Evolutionary conservation across 306 rosid species (phyloP).

Genomic region (Begonia masoniana): DNA sequence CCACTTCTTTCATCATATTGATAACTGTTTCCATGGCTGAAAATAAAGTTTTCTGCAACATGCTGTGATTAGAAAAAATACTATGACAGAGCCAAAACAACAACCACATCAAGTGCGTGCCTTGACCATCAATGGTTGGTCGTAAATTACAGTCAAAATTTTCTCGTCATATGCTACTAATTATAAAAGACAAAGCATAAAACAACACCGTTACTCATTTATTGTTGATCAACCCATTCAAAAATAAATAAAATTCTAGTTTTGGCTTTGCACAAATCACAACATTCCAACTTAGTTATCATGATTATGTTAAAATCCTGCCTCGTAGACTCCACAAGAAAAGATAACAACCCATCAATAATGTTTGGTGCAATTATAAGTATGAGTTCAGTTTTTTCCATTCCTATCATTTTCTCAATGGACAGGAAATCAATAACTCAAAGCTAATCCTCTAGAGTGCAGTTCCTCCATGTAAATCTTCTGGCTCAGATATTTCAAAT

Average conservation of each 20-base stretch:
- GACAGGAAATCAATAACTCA: not conserved
- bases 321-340: not conserved
- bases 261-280: too few relatives aligned
- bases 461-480: not conserved
- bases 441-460: not conserved
- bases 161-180: not conserved
- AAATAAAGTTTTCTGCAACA: slow-evolving; percentile 65
- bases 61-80: slow-evolving; percentile 1
- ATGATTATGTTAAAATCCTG: not conserved
- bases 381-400: too few relatives aligned
- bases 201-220: too few relatives aligned
- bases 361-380: too few relatives aligned
- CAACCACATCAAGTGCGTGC: not conserved
- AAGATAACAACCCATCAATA: too few relatives aligned
- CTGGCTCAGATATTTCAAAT: slow-evolving; percentile 4
- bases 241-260: too few relatives aligned
- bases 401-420: too few relatives aligned
- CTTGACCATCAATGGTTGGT: not conserved
- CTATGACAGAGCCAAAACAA: not conserved
- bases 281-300: not conserved
- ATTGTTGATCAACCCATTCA: too few relatives aligned
- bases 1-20: slow-evolving; percentile 72
- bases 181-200: too few relatives aligned
- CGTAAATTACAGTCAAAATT: not conserved
- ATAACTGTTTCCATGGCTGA: slow-evolving; percentile 83